Percentiles rank a stretch among this genome's conserved stretches.
phyloP scores from a whole-genome alignment of 331 rosid species.

The Prunus yedoensis region DNA sequence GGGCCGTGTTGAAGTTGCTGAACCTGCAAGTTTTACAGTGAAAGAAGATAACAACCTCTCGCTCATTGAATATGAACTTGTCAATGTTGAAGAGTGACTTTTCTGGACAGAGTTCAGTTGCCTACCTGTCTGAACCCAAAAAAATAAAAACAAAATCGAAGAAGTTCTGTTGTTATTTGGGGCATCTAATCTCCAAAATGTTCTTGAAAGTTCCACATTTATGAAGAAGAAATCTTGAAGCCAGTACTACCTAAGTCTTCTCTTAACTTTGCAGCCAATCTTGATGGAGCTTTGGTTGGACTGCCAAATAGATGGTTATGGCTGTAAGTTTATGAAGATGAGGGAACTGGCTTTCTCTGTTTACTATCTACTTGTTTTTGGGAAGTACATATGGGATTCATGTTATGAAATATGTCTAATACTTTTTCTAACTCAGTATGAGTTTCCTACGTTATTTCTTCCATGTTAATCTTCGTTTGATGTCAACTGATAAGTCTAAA shows the following conservation, averaged over 20 bases:
- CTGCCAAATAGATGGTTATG: slow-evolving; percentile 39
- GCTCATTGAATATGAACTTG: slow-evolving; percentile 82
- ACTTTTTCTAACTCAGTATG: slow-evolving; percentile 1
- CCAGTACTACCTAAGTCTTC: slow-evolving; percentile 40
- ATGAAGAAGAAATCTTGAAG: slow-evolving; percentile 53
- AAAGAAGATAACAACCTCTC: slow-evolving; percentile 95
- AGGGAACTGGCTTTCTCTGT: slow-evolving; percentile 37
- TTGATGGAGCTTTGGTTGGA: slow-evolving; percentile 42
- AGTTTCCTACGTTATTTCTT: neutral
- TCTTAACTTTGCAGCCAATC: no score
- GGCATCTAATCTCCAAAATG: slow-evolving; percentile 37
- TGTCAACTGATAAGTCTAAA: neutral
- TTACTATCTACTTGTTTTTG: slow-evolving; percentile 27
- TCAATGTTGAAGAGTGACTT: slow-evolving; percentile 81
- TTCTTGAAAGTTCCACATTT: slow-evolving; percentile 38
- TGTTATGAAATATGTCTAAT: slow-evolving; percentile 8
- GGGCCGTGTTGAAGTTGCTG: slow-evolving; percentile 91
- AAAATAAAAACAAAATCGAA: slow-evolving; percentile 52
- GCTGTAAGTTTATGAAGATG: slow-evolving; percentile 38
- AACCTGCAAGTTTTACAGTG: slow-evolving; percentile 77
- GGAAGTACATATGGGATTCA: slow-evolving; percentile 14
- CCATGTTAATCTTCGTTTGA: neutral
- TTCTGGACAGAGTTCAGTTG: slow-evolving; percentile 25
- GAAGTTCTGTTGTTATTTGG: slow-evolving; percentile 43
- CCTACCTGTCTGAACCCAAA: slow-evolving; percentile 38